Evolutionary conservation across 768 basidiomycete species (phyloP), one percentile per base, ranked within the genome.

Genomic region (Lactarius indigo): DNA sequence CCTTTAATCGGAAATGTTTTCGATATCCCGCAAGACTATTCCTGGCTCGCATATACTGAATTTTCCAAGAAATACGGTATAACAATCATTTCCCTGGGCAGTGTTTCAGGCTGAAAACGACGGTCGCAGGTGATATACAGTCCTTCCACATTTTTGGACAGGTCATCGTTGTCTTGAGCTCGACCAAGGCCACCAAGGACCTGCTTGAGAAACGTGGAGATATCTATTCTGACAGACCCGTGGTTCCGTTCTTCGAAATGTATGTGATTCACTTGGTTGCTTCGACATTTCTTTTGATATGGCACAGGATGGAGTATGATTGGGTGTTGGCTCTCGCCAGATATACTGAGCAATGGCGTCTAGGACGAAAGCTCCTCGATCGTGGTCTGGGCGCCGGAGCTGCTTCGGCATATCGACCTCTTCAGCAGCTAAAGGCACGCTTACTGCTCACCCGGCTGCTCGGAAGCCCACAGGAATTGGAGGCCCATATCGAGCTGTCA

Each of bases 121-220:
- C 10, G n/a, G 7, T 13, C 1, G 1, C 37, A 55, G 63, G 30
- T n/a, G 30, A 64, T 28, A 20, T 33, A 10, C 2, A 66, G 7
- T 39, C 55, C 64, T 62, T 80, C 59, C 73, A 73, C 44, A 64
- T 84, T 30, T 73, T 86, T 30, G 79, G 81, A 28, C 80, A 81
- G 61, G 78, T 80, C 9, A 79, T 84, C 72, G 69, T 87, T 57
- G 74, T 87, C 61, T 73, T 87, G 41, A 85, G 81, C 72, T 79
- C 79, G 61, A 63, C 76, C 68, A 76, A 80, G 65, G 80, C 78
- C 7, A 78, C 79, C 39, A 77, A 77, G 12, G 83, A 82, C 61
- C 74, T 87, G 26, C 75, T 87, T 31, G 85, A 85, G 50, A 84
- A 80, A 71, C 79, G 83, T 59, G 81, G 84, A 61, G 71, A 79